These are phyloP conservation scores for Alternaria brassicae DNA, from an alignment of 2,329 filamentous ascomycete genomes.

Conservation along the genomic window DNA sequence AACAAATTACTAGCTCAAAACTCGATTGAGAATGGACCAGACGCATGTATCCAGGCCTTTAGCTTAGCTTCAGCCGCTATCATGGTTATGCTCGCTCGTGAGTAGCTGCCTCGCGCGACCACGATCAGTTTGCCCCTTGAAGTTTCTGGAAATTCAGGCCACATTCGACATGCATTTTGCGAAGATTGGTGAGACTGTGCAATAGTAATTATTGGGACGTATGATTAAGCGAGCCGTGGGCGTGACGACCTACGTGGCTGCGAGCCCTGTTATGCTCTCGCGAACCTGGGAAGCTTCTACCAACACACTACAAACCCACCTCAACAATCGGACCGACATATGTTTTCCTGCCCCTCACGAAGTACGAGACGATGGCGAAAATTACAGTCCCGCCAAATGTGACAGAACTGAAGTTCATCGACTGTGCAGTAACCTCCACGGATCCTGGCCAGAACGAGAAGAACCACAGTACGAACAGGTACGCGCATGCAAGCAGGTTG, in stretches of 20 bases:
- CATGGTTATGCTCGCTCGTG: too few species aligned
- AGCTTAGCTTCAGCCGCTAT: too few species aligned
- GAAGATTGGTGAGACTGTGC: not conserved
- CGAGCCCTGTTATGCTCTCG: not conserved
- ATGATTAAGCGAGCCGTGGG: not conserved
- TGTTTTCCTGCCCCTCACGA: constrained; percentile 14
- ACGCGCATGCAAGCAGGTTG: constrained; percentile 14
- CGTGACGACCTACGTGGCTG: not conserved
- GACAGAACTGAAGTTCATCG: constrained; percentile 28
- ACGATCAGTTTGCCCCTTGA: too few species aligned
- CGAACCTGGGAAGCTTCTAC: not conserved
- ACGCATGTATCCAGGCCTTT: too few species aligned
- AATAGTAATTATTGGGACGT: not conserved
- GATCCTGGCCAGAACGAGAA: constrained; percentile 26
- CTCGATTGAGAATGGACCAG: too few species aligned
- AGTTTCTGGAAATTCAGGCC: too few species aligned
- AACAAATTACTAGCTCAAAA: too few species aligned
- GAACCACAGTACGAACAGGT: constrained; percentile 21
- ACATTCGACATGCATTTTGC: not conserved
- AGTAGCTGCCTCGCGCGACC: too few species aligned
- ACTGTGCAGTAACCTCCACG: constrained; percentile 2
- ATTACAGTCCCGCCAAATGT: constrained; percentile 23
- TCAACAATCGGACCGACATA: constrained; percentile 31
- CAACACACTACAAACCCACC: not conserved
- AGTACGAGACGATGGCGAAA: constrained; percentile 17